Evolutionary conservation across 495 filamentous ascomycete species (phyloP).

Genomic region (Articulospora tetracladia): DNA sequence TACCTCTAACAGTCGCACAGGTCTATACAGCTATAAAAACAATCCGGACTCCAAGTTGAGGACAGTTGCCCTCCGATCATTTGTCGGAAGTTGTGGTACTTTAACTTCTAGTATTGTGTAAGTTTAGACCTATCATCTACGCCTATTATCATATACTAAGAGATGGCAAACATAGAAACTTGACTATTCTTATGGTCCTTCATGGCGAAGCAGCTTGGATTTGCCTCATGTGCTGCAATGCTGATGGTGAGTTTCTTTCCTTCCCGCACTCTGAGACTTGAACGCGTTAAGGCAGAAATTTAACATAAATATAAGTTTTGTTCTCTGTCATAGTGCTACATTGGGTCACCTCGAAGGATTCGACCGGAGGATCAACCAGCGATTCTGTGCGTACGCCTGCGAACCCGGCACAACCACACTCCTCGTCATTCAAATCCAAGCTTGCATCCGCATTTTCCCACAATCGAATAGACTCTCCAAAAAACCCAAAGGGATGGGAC

Average conservation of each 20-base stretch:
- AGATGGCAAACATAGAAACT: too few relatives aligned
- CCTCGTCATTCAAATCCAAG: too few relatives aligned
- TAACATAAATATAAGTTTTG: too few relatives aligned
- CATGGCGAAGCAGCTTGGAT: conserved; percentile 52
- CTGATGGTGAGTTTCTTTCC: too few relatives aligned
- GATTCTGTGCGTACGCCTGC: too few relatives aligned
- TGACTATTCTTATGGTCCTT: conserved; percentile 46
- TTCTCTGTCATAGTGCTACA: conserved; percentile 49
- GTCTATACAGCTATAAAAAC: conserved; percentile 27
- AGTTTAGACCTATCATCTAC: too few relatives aligned
- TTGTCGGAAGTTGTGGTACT: conserved; percentile 44
- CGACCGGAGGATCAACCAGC: not conserved
- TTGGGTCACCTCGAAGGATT: conserved; percentile 48
- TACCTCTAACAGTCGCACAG: conserved; percentile 1
- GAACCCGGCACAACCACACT: too few relatives aligned
- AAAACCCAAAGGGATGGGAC: too few relatives aligned
- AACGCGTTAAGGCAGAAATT: conserved; percentile 13
- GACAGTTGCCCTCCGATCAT: conserved; percentile 40
- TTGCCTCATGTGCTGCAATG: conserved; percentile 52
- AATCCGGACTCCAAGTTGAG: conserved; percentile 23
- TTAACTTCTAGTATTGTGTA: conserved; percentile 40
- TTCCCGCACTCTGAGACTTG: not conserved
- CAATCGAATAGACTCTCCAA: too few relatives aligned
- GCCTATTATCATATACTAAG: too few relatives aligned
- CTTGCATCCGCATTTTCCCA: too few relatives aligned